Evolutionary conservation across 2,329 filamentous ascomycete species (phyloP).

Genomic region (Aspergillus quadrilineatus): DNA sequence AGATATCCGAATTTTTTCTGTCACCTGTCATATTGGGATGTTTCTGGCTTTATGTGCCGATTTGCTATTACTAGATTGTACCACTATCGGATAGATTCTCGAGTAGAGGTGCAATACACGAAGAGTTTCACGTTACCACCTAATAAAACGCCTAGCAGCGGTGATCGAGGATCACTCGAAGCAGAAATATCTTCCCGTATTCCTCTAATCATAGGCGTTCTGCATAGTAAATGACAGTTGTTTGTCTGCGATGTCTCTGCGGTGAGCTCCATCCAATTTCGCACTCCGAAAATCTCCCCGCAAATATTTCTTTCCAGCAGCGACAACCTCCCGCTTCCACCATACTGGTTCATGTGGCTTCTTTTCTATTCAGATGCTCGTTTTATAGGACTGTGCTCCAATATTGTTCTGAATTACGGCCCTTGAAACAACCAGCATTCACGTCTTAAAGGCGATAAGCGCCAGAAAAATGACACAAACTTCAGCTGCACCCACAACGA

Average conservation of each 20-base stretch:
- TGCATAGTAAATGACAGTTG: too few species aligned
- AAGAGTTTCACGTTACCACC: neutral
- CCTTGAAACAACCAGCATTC: too few species aligned
- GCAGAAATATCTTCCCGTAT: too few species aligned
- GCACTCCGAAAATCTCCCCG: neutral
- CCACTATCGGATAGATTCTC: conserved; percentile 11
- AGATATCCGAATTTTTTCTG: conserved; percentile 15
- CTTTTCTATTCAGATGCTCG: neutral
- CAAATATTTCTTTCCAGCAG: neutral
- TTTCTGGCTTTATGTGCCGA: neutral
- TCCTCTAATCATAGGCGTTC: too few species aligned
- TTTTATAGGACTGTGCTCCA: too few species aligned
- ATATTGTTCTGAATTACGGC: too few species aligned
- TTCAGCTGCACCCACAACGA: neutral
- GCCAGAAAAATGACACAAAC: conserved; percentile 16
- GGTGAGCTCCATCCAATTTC: neutral
- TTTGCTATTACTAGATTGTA: conserved; percentile 5
- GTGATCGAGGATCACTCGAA: too few species aligned
- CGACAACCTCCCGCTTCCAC: neutral
- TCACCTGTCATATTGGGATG: neutral
- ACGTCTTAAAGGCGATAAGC: neutral
- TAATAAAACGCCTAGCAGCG: neutral
- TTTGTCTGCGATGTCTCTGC: too few species aligned
- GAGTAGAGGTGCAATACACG: conserved; percentile 2
- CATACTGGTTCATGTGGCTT: neutral